A percentile compares a stretch with the other conserved stretches of the same genome.
phyloP scores from a whole-genome alignment of 495 filamentous ascomycete genomes.

The Penicillium ucsense region DNA sequence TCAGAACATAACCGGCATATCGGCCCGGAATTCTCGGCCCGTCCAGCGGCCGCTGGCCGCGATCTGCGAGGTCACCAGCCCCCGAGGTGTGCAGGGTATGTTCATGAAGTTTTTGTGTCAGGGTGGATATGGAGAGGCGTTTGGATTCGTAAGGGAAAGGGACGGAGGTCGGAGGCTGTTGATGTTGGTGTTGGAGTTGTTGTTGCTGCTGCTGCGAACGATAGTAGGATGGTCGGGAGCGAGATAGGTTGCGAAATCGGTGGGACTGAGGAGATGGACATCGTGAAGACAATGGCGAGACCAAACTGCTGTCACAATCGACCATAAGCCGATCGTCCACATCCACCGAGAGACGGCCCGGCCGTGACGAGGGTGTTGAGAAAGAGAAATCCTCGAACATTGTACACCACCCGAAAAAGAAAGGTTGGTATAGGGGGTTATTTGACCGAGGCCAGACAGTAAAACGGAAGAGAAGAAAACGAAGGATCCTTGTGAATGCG shows the following conservation, averaged over 20 bases:
- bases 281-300: slow-evolving; percentile 38
- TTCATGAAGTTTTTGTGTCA: slow-evolving; percentile 38
- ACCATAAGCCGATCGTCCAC: slow-evolving; percentile 30
- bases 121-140: slow-evolving; percentile 33
- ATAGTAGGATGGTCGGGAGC: slow-evolving; percentile 27
- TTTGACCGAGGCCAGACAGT: neutral
- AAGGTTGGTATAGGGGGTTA: neutral
- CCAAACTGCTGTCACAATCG: slow-evolving; percentile 29
- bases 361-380: slow-evolving; percentile 30
- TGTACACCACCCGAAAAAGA: too few species aligned
- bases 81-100: slow-evolving; percentile 27
- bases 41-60: slow-evolving; percentile 1
- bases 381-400: slow-evolving; percentile 44
- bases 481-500: too few species aligned
- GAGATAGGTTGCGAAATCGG: slow-evolving; percentile 25
- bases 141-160: slow-evolving; percentile 32
- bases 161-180: slow-evolving; percentile 35
- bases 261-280: slow-evolving; percentile 37
- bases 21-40: slow-evolving; percentile 1
- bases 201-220: slow-evolving; percentile 22
- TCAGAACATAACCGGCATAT: slow-evolving; percentile 29
- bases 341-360: slow-evolving; percentile 25
- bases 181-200: slow-evolving; percentile 8
- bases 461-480: too few species aligned
- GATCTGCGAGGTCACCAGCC: slow-evolving; percentile 1